Conservation (phyloP, 116 monocot species). For the Cymodocea nodosa region DNA sequence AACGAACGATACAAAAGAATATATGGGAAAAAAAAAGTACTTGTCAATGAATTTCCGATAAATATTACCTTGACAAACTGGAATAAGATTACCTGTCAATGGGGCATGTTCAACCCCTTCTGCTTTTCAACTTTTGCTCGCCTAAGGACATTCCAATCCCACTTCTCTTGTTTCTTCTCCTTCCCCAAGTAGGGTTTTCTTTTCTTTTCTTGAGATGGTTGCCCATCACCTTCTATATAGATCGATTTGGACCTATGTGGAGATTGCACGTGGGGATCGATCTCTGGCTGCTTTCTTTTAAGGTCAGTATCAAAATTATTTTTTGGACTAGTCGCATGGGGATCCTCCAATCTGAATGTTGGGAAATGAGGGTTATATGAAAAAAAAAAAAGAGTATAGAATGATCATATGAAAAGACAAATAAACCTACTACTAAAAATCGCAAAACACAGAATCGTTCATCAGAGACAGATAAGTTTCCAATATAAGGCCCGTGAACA, state of each 20-base stretch:
- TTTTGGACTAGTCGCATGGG: constrained; percentile 1
- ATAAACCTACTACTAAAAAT: neutral
- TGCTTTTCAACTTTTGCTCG: constrained; percentile 33
- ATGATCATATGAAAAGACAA: neutral
- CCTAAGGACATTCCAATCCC: constrained; percentile 73
- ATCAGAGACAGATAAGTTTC: no score
- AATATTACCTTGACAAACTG: no score
- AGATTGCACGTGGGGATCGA: constrained; percentile 14
- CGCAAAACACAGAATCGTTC: neutral
- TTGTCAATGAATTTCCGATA: no score
- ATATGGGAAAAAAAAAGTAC: no score
- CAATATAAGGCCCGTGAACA: no score
- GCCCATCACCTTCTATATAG: constrained; percentile 11
- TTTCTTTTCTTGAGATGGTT: constrained; percentile 15
- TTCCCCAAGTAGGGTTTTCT: constrained; percentile 28
- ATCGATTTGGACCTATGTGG: constrained; percentile 12
- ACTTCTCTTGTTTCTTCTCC: constrained; percentile 50
- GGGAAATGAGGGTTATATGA: neutral
- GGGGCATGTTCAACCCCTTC: constrained; percentile 1
- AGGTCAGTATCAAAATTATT: constrained; percentile 23
- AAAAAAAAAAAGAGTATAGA: neutral
- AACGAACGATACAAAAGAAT: no score
- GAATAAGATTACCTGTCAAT: no score
- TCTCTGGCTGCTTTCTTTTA: constrained; percentile 49
- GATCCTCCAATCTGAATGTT: constrained; percentile 6